Percentiles rank a stretch among this genome's conserved stretches.
These are phyloP conservation scores for Fusarium decemcellulare DNA, from an alignment of 2,329 filamentous ascomycete genomes.

Conservation along the genomic window DNA sequence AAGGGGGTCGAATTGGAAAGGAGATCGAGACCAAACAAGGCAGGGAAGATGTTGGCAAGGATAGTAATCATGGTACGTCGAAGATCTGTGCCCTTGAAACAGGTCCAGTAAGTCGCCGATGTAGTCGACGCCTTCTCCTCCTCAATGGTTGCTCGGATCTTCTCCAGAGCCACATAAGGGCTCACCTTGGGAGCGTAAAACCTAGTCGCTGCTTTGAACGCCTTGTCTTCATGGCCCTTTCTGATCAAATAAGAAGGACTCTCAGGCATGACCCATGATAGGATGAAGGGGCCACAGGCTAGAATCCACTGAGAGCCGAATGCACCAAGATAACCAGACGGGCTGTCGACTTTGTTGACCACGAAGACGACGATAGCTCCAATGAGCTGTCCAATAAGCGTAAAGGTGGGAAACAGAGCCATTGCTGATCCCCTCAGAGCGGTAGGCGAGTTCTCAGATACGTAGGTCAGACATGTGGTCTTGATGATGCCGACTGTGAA, in stretches of 20 bases:
- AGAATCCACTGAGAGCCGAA: conserved; percentile 47
- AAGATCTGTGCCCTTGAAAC: conserved; percentile 57
- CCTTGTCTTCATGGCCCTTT: conserved; percentile 31
- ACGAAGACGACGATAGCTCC: conserved; percentile 42
- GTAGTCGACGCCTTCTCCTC: conserved; percentile 52
- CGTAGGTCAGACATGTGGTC: conserved; percentile 56
- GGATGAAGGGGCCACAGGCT: conserved; percentile 32
- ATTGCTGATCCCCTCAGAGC: conserved; percentile 46
- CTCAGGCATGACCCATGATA: conserved; percentile 47
- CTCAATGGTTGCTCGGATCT: conserved; percentile 53
- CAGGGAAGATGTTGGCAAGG: conserved; percentile 57
- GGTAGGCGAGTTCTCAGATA: conserved; percentile 48
- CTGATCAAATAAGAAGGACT: conserved; percentile 45
- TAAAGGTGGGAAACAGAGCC: conserved; percentile 48
- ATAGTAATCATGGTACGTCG: conserved; percentile 55
- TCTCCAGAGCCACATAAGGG: conserved; percentile 27
- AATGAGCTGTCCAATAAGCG: conserved; percentile 46
- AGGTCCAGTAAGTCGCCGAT: conserved; percentile 55
- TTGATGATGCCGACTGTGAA: conserved; percentile 45
- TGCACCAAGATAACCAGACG: conserved; percentile 41
- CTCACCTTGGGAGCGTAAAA: conserved; percentile 41
- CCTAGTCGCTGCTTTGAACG: conserved; percentile 31
- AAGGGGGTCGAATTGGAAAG: conserved; percentile 59
- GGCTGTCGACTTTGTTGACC: conserved; percentile 37
- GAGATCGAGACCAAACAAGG: conserved; percentile 60